Percentiles rank a stretch among this genome's conserved stretches.
Evolutionary conservation across 495 filamentous ascomycete genomes (phyloP).

Genomic region (Xylaria palmicola): DNA sequence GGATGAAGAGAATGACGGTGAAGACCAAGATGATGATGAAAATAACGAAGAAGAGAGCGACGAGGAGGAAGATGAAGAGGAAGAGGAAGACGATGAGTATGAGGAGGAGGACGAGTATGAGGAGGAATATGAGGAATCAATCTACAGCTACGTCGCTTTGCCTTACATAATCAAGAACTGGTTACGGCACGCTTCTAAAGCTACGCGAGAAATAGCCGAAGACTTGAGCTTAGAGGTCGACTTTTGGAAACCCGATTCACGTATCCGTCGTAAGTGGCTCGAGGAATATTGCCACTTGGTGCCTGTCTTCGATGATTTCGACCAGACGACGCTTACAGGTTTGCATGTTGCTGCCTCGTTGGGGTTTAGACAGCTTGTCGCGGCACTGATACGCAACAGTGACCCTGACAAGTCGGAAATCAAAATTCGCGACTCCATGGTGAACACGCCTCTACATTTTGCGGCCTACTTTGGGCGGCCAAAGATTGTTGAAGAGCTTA

Average conservation of each 20-base stretch:
- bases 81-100: conserved; percentile 18
- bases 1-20: conserved; percentile 7
- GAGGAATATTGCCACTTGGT: conserved; percentile 30
- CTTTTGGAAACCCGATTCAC: conserved; percentile 35
- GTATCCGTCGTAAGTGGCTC: conserved; percentile 36
- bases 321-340: conserved; percentile 26
- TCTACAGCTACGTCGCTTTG: background rate
- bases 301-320: conserved; percentile 21
- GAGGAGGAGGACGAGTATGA: conserved; percentile 3
- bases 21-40: conserved; percentile 8
- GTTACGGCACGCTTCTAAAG: conserved; percentile 38
- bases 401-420: conserved; percentile 30
- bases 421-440: conserved; percentile 22
- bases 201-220: conserved; percentile 38
- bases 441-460: conserved; percentile 34
- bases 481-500: conserved; percentile 35
- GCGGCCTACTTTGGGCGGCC: conserved; percentile 34
- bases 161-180: conserved; percentile 39
- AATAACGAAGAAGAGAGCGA: conserved; percentile 11
- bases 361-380: conserved; percentile 31
- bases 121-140: background rate
- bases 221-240: conserved; percentile 32
- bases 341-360: conserved; percentile 31
- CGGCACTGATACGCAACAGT: conserved; percentile 28
- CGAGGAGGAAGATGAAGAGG: conserved; percentile 12